phyloP scores from a whole-genome alignment of 768 basidiomycete genomes.

The Boletellus emodensis region DNA sequence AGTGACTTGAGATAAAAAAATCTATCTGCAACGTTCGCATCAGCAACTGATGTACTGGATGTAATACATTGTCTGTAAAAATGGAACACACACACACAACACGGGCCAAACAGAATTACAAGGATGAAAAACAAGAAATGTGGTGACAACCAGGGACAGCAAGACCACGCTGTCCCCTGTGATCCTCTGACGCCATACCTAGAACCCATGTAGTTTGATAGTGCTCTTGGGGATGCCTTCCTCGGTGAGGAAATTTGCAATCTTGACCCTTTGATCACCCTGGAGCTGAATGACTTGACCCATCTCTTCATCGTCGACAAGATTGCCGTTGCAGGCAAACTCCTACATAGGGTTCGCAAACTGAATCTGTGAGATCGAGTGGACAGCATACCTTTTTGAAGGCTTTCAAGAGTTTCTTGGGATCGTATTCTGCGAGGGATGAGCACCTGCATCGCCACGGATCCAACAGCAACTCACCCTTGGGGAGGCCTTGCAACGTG shows the following conservation, averaged over 20 bases:
- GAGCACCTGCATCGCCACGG: constrained; percentile 13
- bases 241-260: constrained; percentile 79
- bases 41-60: constrained; percentile 18
- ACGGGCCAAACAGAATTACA: constrained; percentile 21
- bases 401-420: constrained; percentile 96
- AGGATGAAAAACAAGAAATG: constrained; percentile 12
- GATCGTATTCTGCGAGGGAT: constrained; percentile 75
- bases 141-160: constrained; percentile 3
- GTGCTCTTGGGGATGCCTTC: constrained; percentile 73
- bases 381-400: constrained; percentile 82
- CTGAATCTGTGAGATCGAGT: not conserved
- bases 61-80: constrained; percentile 24
- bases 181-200: constrained; percentile 23
- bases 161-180: constrained; percentile 2
- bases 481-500: constrained; percentile 92
- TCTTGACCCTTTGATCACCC: constrained; percentile 94
- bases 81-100: constrained; percentile 14
- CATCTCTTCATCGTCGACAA: constrained; percentile 93
- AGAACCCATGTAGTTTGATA: constrained; percentile 90
- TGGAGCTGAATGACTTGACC: constrained; percentile 98
- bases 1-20: constrained; percentile 6
- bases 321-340: constrained; percentile 97
- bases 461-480: constrained; percentile 48
- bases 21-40: constrained; percentile 26
- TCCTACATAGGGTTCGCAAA: constrained; percentile 48